Conservation (phyloP, 257 asterid species). For the Asclepias syriaca region DNA sequence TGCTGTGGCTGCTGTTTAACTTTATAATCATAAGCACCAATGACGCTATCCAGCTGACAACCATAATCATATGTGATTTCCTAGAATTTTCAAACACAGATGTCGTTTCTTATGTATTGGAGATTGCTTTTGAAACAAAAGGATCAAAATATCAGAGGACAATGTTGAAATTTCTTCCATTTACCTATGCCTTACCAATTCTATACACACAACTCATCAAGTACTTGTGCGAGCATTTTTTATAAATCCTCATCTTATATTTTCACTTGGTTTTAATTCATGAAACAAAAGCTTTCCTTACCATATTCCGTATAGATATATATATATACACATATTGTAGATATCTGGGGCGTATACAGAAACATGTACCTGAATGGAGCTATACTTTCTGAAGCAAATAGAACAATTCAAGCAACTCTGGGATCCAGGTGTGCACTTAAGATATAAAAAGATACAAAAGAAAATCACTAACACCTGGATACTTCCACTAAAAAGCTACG, state of each 20-base stretch:
- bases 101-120: not conserved
- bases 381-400: constrained; percentile 20
- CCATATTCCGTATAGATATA: not conserved
- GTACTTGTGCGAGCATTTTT: too few species aligned
- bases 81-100: constrained; percentile 12
- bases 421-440: constrained; percentile 19
- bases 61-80: constrained; percentile 24
- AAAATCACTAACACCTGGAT: constrained; percentile 16
- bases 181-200: not conserved
- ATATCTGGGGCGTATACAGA: not conserved
- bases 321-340: not conserved
- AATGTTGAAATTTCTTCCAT: not conserved
- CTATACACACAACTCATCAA: not conserved
- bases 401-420: constrained; percentile 22
- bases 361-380: constrained; percentile 15
- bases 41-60: constrained; percentile 16
- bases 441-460: not conserved
- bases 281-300: too few species aligned
- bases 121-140: not conserved
- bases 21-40: constrained; percentile 9
- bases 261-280: not conserved
- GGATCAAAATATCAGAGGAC: too few species aligned
- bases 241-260: not conserved
- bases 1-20: constrained; percentile 13
- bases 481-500: not conserved